These are phyloP conservation scores for Torulaspora globosa DNA, from an alignment of 1,139 yeast genomes.

Conservation along the genomic window DNA sequence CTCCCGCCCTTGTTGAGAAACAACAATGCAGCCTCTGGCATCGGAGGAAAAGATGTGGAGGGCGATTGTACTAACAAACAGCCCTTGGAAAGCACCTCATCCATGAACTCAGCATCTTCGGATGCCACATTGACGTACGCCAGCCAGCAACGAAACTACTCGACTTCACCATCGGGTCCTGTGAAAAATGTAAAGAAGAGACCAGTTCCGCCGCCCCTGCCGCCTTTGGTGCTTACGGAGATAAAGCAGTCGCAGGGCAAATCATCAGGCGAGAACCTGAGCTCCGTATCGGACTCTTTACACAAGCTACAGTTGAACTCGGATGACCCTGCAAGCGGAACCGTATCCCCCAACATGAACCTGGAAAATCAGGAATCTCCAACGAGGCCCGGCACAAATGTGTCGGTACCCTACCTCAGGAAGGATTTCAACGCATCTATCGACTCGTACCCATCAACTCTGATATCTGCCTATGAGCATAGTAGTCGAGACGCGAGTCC, in stretches of 20 bases:
- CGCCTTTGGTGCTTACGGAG: constrained; percentile 17
- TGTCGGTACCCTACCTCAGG: constrained; percentile 7
- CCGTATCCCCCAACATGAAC: constrained; percentile 3
- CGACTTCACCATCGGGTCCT: constrained; percentile 17
- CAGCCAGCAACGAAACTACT: constrained; percentile 10
- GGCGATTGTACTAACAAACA: not conserved
- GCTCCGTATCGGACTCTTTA: constrained; percentile 8
- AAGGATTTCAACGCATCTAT: constrained; percentile 16
- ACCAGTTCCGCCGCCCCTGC: constrained; percentile 33
- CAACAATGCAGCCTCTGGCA: constrained; percentile 3
- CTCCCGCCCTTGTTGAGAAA: constrained; percentile 27
- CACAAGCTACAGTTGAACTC: constrained; percentile 9
- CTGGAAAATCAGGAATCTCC: constrained; percentile 2
- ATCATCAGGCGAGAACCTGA: constrained; percentile 3
- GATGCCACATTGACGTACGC: constrained; percentile 6
- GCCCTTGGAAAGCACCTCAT: constrained; percentile 1
- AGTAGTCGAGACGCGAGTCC: constrained; percentile 21
- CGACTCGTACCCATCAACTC: constrained; percentile 27
- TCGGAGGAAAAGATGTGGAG: not conserved
- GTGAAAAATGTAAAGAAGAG: constrained; percentile 23
- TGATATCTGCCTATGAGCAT: constrained; percentile 27
- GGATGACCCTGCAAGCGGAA: constrained; percentile 5
- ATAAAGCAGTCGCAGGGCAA: constrained; percentile 4
- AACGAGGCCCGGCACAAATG: constrained; percentile 2
- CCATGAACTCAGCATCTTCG: constrained; percentile 11